These are phyloP conservation scores for Fusarium chuoi DNA, from an alignment of 2,329 filamentous ascomycete species.

Conservation along the genomic window DNA sequence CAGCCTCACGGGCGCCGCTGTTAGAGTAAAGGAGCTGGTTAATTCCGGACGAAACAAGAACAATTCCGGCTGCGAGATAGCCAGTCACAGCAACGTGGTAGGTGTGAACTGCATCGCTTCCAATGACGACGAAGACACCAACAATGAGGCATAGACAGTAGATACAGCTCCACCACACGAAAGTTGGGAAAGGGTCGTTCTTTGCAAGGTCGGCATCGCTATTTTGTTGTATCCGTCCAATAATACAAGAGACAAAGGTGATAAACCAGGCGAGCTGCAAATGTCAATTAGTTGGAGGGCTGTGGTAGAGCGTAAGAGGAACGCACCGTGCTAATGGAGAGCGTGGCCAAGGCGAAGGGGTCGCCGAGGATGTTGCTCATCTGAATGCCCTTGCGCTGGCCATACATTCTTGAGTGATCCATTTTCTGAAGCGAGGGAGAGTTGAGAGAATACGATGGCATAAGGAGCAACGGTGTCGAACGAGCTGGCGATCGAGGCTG, in stretches of 20 bases:
- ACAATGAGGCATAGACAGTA: slow-evolving; percentile 87
- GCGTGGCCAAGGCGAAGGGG: slow-evolving; percentile 92
- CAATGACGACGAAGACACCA: slow-evolving; percentile 84
- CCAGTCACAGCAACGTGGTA: slow-evolving; percentile 94
- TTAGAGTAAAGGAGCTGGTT: slow-evolving; percentile 86
- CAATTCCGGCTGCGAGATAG: slow-evolving; percentile 84
- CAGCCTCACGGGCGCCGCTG: slow-evolving; percentile 80
- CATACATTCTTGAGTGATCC: slow-evolving; percentile 73
- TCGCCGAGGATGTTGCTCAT: slow-evolving; percentile 93
- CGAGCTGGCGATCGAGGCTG: slow-evolving; percentile 16
- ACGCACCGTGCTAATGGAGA: slow-evolving; percentile 90
- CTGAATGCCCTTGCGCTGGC: slow-evolving; percentile 71
- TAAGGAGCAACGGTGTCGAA: slow-evolving; percentile 56
- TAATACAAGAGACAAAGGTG: slow-evolving; percentile 85
- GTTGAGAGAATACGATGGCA: slow-evolving; percentile 77
- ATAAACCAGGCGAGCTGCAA: slow-evolving; percentile 92
- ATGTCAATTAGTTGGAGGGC: slow-evolving; percentile 31
- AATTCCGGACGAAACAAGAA: slow-evolving; percentile 85
- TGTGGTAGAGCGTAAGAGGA: neutral
- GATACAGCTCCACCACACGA: slow-evolving; percentile 90
- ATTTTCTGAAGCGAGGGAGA: slow-evolving; percentile 84
- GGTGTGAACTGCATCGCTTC: slow-evolving; percentile 83
- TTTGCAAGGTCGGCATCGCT: slow-evolving; percentile 42
- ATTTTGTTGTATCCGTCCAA: slow-evolving; percentile 67
- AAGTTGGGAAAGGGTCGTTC: slow-evolving; percentile 74